A percentile compares a stretch with the other conserved stretches of the same genome.
Evolutionary conservation across 192 early-diverging fungal species (phyloP).

Genomic region (Allomyces javanicus): DNA sequence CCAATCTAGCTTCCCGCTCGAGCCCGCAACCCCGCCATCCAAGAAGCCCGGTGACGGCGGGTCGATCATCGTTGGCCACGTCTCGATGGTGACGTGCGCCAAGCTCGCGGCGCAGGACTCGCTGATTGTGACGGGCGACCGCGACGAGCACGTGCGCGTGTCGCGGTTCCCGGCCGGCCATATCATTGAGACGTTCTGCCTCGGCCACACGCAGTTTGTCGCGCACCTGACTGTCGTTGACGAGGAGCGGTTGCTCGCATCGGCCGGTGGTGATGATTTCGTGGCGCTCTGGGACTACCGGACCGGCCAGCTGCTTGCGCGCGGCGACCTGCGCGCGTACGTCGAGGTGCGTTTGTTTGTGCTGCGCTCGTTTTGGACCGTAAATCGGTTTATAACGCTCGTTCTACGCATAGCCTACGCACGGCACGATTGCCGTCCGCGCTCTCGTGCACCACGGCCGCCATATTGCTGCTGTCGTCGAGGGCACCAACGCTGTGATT

Average conservation of each 20-base stretch:
- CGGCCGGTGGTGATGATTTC: neutral
- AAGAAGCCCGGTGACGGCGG: neutral
- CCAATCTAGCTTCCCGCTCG: too few relatives aligned
- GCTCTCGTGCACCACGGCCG: neutral
- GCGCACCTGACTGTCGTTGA: neutral
- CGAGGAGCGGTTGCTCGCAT: neutral
- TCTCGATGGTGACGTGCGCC: slow-evolving; percentile 9
- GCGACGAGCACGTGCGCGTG: slow-evolving; percentile 96
- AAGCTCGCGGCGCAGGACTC: slow-evolving; percentile 37
- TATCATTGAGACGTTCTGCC: slow-evolving; percentile 70
- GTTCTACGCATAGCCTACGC: neutral
- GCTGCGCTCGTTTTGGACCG: neutral
- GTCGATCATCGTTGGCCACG: neutral
- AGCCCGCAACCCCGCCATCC: too few relatives aligned
- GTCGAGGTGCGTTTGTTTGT: neutral
- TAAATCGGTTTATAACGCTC: neutral
- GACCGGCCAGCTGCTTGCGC: neutral
- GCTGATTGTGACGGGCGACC: slow-evolving; percentile 73
- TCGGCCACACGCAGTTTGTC: slow-evolving; percentile 68
- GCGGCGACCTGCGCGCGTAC: neutral
- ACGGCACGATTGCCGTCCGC: neutral
- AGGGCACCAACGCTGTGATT: neutral
- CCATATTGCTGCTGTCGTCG: neutral
- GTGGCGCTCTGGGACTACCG: neutral
- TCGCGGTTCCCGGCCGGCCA: slow-evolving; percentile 73